Evolutionary conservation across 2,329 filamentous ascomycete species (phyloP).

Genomic region (Pseudogymnoascus sp.): DNA sequence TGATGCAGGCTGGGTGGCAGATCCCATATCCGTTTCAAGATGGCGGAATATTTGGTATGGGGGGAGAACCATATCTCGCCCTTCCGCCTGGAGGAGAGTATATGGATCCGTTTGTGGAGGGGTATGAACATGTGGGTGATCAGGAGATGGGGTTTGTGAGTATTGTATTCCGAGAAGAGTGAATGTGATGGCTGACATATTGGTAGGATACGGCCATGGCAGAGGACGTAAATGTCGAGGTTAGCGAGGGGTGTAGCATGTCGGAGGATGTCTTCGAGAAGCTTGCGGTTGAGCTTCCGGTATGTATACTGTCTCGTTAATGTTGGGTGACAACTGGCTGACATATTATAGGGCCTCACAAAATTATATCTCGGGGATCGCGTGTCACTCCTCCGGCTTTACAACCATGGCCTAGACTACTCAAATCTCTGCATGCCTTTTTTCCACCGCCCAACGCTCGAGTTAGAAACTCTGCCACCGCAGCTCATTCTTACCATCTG

Average conservation of each 20-base stretch:
- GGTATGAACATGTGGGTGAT: not conserved
- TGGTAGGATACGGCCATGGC: slow-evolving; percentile 3
- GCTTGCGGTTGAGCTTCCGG: slow-evolving; percentile 2
- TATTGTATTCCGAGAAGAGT: not conserved
- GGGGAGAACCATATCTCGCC: not conserved
- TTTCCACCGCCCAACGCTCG: slow-evolving; percentile 20
- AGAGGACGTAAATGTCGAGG: not conserved
- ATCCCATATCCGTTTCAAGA: slow-evolving; percentile 8
- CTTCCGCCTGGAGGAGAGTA: not conserved
- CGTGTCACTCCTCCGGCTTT: slow-evolving; percentile 1
- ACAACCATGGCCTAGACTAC: slow-evolving; percentile 16
- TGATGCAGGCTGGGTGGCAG: not conserved
- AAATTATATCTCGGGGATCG: slow-evolving; percentile 4
- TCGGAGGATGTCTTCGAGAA: not conserved
- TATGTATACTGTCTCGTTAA: not conserved
- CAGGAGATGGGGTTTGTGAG: slow-evolving; percentile 6
- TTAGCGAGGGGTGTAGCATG: not conserved
- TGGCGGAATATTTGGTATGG: slow-evolving; percentile 8
- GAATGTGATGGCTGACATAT: not conserved
- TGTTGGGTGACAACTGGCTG: not conserved
- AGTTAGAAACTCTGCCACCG: slow-evolving; percentile 12
- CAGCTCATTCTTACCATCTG: slow-evolving; percentile 17
- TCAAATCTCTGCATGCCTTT: slow-evolving; percentile 19
- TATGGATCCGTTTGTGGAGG: slow-evolving; percentile 4
- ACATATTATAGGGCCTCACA: not conserved